These are phyloP conservation scores for Leucaena leucocephala DNA, from an alignment of 306 rosid species.

Conservation along the genomic window DNA sequence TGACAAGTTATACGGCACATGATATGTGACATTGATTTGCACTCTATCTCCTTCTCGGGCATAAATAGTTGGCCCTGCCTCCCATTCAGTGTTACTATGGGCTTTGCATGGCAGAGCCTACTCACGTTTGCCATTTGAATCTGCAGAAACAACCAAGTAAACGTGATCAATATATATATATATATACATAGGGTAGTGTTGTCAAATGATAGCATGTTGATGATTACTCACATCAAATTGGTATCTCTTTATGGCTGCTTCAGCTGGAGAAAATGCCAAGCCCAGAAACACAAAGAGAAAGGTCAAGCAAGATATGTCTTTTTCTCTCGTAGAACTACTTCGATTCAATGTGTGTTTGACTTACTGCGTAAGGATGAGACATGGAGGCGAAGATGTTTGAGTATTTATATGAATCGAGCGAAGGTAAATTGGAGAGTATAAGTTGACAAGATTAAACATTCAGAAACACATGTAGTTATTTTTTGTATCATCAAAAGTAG, in stretches of 20 bases:
- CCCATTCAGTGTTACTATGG: slow-evolving; percentile 59
- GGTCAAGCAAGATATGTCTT: slow-evolving; percentile 12
- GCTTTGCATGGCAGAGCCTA: slow-evolving; percentile 54
- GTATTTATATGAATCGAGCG: slow-evolving; percentile 24
- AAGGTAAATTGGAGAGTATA: background rate
- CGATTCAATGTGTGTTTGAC: background rate
- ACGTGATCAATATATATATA: background rate
- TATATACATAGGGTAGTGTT: background rate
- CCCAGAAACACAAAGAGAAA: slow-evolving; percentile 43
- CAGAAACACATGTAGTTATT: slow-evolving; percentile 1
- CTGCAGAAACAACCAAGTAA: slow-evolving; percentile 13
- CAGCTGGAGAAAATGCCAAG: slow-evolving; percentile 45
- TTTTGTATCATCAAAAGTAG: background rate
- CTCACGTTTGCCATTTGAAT: slow-evolving; percentile 52
- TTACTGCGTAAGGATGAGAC: slow-evolving; percentile 15
- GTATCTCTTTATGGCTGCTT: slow-evolving; percentile 60
- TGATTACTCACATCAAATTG: slow-evolving; percentile 58
- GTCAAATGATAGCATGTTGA: slow-evolving; percentile 7
- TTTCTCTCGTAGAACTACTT: background rate
- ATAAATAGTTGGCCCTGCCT: slow-evolving; percentile 58
- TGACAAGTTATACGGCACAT: slow-evolving; percentile 22
- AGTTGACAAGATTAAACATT: slow-evolving; percentile 30
- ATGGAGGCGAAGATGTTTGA: slow-evolving; percentile 10
- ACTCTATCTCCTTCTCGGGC: slow-evolving; percentile 61
- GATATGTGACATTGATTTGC: slow-evolving; percentile 56